These are phyloP conservation scores for Termitomyces bulborhizus DNA, from an alignment of 768 basidiomycete genomes.

Conservation along the genomic window DNA sequence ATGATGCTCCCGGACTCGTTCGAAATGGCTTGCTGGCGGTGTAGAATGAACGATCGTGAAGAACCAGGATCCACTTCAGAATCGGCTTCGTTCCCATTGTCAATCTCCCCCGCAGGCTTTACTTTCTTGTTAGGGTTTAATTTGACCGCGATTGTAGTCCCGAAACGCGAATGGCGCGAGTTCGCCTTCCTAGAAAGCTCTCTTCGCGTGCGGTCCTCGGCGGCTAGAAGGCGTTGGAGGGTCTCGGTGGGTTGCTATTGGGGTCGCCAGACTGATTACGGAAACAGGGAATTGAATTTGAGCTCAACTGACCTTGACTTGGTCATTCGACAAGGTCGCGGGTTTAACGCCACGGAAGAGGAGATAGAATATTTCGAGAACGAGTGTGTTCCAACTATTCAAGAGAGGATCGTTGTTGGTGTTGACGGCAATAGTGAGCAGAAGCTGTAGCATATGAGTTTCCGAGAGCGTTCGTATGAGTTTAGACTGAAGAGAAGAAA, in stretches of 20 bases:
- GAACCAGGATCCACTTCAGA: constrained; percentile 19
- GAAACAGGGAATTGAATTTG: not conserved
- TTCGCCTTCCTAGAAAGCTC: constrained; percentile 46
- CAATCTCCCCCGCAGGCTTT: constrained; percentile 7
- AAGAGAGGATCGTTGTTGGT: constrained; percentile 70
- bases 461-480: constrained; percentile 67
- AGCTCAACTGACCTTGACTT: constrained; percentile 48
- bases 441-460: constrained; percentile 66
- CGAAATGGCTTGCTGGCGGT: constrained; percentile 78
- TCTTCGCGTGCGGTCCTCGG: constrained; percentile 63
- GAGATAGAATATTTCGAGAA: constrained; percentile 91
- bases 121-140: constrained; percentile 52
- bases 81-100: constrained; percentile 18
- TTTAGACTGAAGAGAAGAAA: constrained; percentile 70
- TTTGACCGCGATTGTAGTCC: constrained; percentile 85
- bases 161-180: constrained; percentile 92
- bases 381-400: constrained; percentile 81
- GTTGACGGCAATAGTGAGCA: constrained; percentile 85
- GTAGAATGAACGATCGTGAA: constrained; percentile 65
- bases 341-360: constrained; percentile 80
- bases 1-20: constrained; percentile 62
- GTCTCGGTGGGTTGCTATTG: constrained; percentile 60
- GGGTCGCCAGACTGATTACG: constrained; percentile 1
- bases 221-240: constrained; percentile 69
- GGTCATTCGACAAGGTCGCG: constrained; percentile 45